Evolutionary conservation across 805 yeast genomes (phyloP), one percentile per base, ranked within the genome.

Genomic region (Candida coleopterorum): DNA sequence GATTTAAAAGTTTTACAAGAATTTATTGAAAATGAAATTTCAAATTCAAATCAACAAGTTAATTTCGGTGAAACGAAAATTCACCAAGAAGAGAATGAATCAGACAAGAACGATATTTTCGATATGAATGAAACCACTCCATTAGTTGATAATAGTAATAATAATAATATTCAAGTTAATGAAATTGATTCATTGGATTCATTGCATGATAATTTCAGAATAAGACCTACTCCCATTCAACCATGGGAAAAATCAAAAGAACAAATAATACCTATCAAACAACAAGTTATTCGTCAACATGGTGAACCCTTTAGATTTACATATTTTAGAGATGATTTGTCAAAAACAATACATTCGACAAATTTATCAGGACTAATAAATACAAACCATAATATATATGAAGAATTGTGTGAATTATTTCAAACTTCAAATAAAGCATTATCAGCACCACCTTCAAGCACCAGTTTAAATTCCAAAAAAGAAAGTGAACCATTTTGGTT

Each of bases 271-370:
- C 61, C 11, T 7, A 25, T 17, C 6, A 8, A 4, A 9, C 16
- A 12, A 12, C 28, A 25, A 9, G 9, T 4, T 6, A 9, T 12
- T 6, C 17, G 12, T 21, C 25, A 27, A 21, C 10, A 11, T 9
- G 33, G 27, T 9, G n/a, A n/a, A n/a, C 35, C 50, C 12, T 79
- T 78, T 55, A 68, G 97, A 44, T 90, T 85, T 64, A 87, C 97
- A 0, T 90, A 90, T 53, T 90, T 93, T 60, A 72, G 97, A 46
- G 96, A 88, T 45, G 94, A 87, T 50, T 59, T 90, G 46, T 84
- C 81, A 11, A 78, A 87, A n/a, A 89, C 97, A 0, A 77, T 89
- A 17, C 97, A 89, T 58, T 78, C 96, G 0, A 87, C 95, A 2
- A 81, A 85, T 4, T 81, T 89, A 18, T 81, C 94, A 3, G 96